Evolutionary conservation across 176 grass and related monocot genomes (phyloP).

Genomic region (Phoenix dactylifera): DNA sequence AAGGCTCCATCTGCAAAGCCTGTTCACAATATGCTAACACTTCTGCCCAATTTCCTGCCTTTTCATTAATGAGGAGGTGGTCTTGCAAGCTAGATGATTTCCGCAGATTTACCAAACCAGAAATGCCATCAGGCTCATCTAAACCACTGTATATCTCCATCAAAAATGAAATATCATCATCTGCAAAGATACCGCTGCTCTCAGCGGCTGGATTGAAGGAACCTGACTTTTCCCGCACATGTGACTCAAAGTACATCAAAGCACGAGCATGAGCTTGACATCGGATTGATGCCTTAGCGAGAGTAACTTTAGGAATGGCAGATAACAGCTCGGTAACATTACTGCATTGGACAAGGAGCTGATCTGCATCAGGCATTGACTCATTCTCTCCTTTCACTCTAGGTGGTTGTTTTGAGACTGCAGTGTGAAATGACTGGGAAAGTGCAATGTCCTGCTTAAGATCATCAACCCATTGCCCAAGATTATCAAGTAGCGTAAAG

Average conservation of each 20-base stretch:
- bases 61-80: conserved; percentile 94
- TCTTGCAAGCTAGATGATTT: conserved; percentile 90
- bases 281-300: conserved; percentile 80
- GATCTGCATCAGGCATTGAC: conserved; percentile 34
- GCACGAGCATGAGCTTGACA: conserved; percentile 94
- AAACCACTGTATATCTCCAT: conserved; percentile 98
- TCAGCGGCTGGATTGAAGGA: conserved; percentile 92
- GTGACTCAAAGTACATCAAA: conserved; percentile 84
- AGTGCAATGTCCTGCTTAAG: conserved; percentile 87
- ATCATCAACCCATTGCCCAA: conserved; percentile 97
- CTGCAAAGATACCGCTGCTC: conserved; percentile 65
- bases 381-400: conserved; percentile 42
- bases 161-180: conserved; percentile 91
- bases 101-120: conserved; percentile 75
- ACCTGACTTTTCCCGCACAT: conserved; percentile 72
- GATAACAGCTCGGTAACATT: conserved; percentile 74
- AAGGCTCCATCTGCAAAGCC: conserved; percentile 81
- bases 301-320: conserved; percentile 88
- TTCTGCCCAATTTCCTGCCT: conserved; percentile 94
- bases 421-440: conserved; percentile 40
- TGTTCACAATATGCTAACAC: conserved; percentile 90
- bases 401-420: conserved; percentile 33
- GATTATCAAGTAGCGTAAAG: conserved; percentile 96
- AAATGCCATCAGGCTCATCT: conserved; percentile 88
- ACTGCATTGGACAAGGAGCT: conserved; percentile 65